Conservation (phyloP, 164 flowering plant genomes). For the Vitis rotundifolia region DNA sequence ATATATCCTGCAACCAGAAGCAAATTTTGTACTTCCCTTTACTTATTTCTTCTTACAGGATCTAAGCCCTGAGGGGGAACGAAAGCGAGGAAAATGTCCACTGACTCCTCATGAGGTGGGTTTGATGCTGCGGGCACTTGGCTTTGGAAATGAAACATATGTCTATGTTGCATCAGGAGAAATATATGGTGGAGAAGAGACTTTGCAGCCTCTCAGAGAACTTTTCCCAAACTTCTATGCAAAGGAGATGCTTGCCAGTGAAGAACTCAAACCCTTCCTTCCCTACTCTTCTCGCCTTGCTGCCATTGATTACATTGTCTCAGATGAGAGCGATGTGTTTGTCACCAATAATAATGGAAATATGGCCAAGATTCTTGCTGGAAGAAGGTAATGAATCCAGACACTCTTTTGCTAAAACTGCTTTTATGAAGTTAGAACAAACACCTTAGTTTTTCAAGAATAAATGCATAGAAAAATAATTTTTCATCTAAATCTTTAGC, state of each 20-base stretch:
- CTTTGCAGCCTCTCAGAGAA: constrained; percentile 75
- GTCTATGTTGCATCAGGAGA: constrained; percentile 98
- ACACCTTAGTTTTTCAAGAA: neutral
- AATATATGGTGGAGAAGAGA: constrained; percentile 94
- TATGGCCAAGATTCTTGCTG: constrained; percentile 98
- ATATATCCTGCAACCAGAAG: neutral
- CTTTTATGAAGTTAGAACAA: neutral
- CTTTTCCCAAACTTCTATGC: constrained; percentile 93
- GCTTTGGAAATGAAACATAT: constrained; percentile 73
- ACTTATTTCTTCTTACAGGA: constrained; percentile 45
- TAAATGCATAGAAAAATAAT: neutral
- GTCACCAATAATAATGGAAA: constrained; percentile 97
- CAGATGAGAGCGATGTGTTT: constrained; percentile 94
- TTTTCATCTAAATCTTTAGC: no score
- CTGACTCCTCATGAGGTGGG: constrained; percentile 98
- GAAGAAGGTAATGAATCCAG: constrained; percentile 66
- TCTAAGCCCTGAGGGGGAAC: constrained; percentile 72
- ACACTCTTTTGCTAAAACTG: neutral
- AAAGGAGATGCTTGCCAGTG: constrained; percentile 76
- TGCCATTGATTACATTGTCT: constrained; percentile 92
- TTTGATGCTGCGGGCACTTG: constrained; percentile 90
- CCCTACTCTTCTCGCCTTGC: constrained; percentile 91
- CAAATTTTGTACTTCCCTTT: neutral
- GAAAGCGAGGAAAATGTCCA: constrained; percentile 88
- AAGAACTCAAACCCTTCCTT: constrained; percentile 72